Evolutionary conservation across 495 filamentous ascomycete species (phyloP), one percentile per base, ranked within the genome.

Genomic region (Talaromyces adpressus): DNA sequence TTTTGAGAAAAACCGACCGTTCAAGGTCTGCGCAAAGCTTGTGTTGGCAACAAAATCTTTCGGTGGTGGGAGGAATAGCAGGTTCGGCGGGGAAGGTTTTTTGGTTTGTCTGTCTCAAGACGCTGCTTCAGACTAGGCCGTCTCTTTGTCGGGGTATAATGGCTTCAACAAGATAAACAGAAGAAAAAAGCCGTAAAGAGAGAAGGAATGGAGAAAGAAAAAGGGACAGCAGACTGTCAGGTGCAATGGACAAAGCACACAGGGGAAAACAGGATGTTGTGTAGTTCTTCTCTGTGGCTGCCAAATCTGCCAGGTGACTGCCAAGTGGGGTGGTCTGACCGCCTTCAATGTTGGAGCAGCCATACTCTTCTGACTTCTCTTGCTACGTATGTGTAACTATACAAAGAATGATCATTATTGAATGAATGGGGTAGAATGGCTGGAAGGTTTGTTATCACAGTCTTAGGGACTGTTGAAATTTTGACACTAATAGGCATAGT

Each of bases 51-150:
- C 56, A 58, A 32, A 58, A 32, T 58, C 56, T 34, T 20, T 34
- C 29, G 27, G 12, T 20, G 56, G 56, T 58, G 27, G 56, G 30
- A 36, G 30, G 56, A 58, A 25, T 20, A 36, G 56, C 30, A n/a
- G 56, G 56, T 6, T 58, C 30, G 56, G 56, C 56, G 56, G 56
- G 56, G 56, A 29, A 32, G 56, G 29, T 32, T 58, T 58, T 58
- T 36, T 16, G 56, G 27, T 58, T 36, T 20, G 5, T 58, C 27
- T 56, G 52, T 14, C 23, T 16, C 22, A 41, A 56, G 27, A 27
- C 22, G 22, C 49, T 23, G 18, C 49, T 53, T 25, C 18, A 25
- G 52, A 27, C 23, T 7, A 20, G 9, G 8, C 45, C 45, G n/a
- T 49, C n/a, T 18, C 45, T 49, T 49, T 49, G 45, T 49, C 3